phyloP scores from a whole-genome alignment of 148 eudicot species.

The Oxyria digyna region DNA sequence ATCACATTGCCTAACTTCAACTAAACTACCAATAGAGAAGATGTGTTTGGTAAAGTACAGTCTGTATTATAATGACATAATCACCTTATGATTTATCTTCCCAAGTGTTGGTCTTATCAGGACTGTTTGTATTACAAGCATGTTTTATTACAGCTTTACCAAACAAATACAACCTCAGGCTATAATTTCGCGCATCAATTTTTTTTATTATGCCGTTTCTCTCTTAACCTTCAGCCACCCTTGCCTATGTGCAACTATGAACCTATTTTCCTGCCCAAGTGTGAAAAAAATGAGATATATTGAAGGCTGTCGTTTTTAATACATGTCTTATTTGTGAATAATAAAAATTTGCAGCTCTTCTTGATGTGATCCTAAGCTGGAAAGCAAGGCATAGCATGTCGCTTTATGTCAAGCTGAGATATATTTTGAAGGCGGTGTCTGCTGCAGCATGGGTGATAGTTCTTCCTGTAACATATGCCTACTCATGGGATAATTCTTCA shows the following conservation, averaged over 20 bases:
- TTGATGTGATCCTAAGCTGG: constrained; percentile 85
- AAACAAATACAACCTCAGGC: neutral
- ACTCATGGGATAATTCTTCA: constrained; percentile 72
- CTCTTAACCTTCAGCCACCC: neutral
- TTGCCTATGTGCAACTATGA: neutral
- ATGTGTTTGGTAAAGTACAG: neutral
- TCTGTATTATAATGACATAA: neutral
- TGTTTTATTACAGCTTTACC: too few species aligned
- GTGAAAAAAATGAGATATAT: neutral
- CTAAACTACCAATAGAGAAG: neutral
- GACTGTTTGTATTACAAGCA: neutral
- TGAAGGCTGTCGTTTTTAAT: too few species aligned
- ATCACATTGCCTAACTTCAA: neutral
- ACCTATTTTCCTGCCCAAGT: neutral
- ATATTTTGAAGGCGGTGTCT: constrained; percentile 71
- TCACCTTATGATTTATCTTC: neutral
- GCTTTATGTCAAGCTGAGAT: constrained; percentile 79
- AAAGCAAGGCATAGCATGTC: constrained; percentile 87
- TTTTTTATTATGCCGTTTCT: neutral
- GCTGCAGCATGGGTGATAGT: constrained; percentile 97
- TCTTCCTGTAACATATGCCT: constrained; percentile 89
- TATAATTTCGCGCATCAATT: neutral
- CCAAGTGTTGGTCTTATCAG: neutral
- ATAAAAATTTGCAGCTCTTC: constrained; percentile 46
- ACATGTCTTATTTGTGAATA: neutral